Base-by-base conservation (phyloP, 805 yeast species). In the Brettanomyces bruxellensis region DNA sequence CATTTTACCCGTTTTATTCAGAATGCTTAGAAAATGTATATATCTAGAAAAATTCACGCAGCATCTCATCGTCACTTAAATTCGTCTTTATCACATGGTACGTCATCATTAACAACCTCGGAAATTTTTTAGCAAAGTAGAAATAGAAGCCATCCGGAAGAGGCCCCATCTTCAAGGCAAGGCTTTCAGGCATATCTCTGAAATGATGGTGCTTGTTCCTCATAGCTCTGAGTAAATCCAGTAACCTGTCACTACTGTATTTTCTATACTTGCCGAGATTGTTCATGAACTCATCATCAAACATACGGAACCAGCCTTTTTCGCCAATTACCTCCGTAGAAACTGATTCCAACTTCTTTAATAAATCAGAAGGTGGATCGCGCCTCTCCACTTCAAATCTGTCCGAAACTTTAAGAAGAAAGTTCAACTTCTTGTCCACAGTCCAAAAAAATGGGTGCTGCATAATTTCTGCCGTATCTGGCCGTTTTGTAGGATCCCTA, bases 191-290 rank as follows among this genome's bases (percentile, higher is more conserved):
- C 59, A 90, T 67, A 61, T 93, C 99, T 65, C 88, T 88, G 62
- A 76, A 91, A 62, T 93, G 99, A 62, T 93, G 98, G 58, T 87
- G 83, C 63, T 93, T 93, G 67, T 93, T 93, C 56, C 99, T 73
- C 54, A 93, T 64, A 0, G 96, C 96, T 48, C 99, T 71, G 48
- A 93, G 65, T 44, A 93, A 66, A 61, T 93, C 99, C 81, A 89
- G 79, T 41, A 93, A 65, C 55, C 81, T 85, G 47, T 75, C 79
- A 0, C 84, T 76, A 52, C 83, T 83, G 62, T 93, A 93, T 62
- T 88, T 90, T 55, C 99, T 75, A 61, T 88, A 93, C 59, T 86
- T 87, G 18, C 95, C 96, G 52, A 93, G 70, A 58, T 91, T 89
- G 30, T 82, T 86, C 68, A 86, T 72, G 57, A 91, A 86, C 13